phyloP scores from a whole-genome alignment of 2,329 filamentous ascomycete species.

The Xylariaceae sp. region DNA sequence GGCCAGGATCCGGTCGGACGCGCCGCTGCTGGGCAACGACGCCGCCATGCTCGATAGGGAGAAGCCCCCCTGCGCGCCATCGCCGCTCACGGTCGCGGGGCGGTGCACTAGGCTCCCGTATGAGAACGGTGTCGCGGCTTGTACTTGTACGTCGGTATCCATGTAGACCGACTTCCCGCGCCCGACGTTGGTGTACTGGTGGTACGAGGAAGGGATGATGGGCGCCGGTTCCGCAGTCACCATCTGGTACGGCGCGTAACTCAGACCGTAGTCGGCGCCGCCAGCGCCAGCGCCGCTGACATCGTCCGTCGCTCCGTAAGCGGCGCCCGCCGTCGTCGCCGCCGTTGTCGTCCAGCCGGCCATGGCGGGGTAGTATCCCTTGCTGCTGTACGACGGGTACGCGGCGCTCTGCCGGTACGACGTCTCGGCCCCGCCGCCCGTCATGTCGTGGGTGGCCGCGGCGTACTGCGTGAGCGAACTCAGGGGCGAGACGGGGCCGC shows the following conservation, averaged over 20 bases:
- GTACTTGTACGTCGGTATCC: constrained; percentile 34
- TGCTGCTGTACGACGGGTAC: constrained; percentile 30
- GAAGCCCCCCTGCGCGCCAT: constrained; percentile 33
- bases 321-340: no score
- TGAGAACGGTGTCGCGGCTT: constrained; percentile 26
- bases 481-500: constrained; percentile 26
- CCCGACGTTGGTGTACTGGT: constrained; percentile 27
- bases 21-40: constrained; percentile 34
- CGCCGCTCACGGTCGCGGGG: constrained; percentile 26
- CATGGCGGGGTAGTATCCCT: constrained; percentile 32
- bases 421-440: background rate
- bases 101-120: constrained; percentile 36
- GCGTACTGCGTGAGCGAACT: constrained; percentile 30
- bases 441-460: constrained; percentile 31
- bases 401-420: constrained; percentile 31
- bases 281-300: constrained; percentile 35
- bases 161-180: constrained; percentile 31
- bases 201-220: constrained; percentile 30
- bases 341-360: constrained; percentile 31
- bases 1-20: constrained; percentile 23
- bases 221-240: constrained; percentile 31
- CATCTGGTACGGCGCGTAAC: constrained; percentile 32
- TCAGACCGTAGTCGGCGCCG: constrained; percentile 32
- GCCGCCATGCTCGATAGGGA: constrained; percentile 39
- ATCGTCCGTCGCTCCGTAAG: no score